These are phyloP conservation scores for Asterella californica DNA, from an alignment of 225 moss, liverwort and hornwort species.

Conservation along the genomic window DNA sequence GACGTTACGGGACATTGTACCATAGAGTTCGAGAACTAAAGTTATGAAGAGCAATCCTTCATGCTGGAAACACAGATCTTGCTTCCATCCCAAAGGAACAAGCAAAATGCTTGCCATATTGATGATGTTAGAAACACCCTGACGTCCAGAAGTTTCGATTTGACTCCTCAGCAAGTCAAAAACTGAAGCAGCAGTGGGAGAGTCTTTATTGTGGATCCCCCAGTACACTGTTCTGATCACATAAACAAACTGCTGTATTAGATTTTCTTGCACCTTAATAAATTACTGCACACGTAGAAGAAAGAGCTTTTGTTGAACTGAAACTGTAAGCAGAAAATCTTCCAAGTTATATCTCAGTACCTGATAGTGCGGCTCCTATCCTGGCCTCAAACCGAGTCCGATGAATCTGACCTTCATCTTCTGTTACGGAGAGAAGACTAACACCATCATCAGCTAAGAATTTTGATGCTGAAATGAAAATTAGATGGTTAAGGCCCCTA, in stretches of 20 bases:
- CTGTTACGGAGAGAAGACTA: slow-evolving; percentile 23
- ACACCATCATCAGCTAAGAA: neutral
- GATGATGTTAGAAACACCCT: slow-evolving; percentile 48
- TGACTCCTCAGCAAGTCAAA: slow-evolving; percentile 43
- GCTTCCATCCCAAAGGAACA: slow-evolving; percentile 29
- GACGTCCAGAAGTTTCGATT: slow-evolving; percentile 48
- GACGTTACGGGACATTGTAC: slow-evolving; percentile 31
- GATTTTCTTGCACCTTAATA: neutral
- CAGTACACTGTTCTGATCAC: slow-evolving; percentile 74
- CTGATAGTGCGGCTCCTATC: slow-evolving; percentile 79
- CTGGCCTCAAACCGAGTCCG: slow-evolving; percentile 39
- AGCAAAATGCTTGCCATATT: slow-evolving; percentile 56
- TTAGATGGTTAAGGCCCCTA: neutral
- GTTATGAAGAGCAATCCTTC: slow-evolving; percentile 52
- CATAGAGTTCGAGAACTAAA: slow-evolving; percentile 48
- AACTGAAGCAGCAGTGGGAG: slow-evolving; percentile 31
- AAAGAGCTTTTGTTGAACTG: neutral
- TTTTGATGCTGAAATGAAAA: neutral
- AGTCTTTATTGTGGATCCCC: slow-evolving; percentile 47
- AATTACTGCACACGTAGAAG: neutral
- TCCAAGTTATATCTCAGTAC: slow-evolving; percentile 18
- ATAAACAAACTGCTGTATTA: slow-evolving; percentile 35
- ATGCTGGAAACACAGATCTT: slow-evolving; percentile 17
- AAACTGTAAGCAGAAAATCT: neutral
- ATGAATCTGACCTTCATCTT: slow-evolving; percentile 23